These are phyloP conservation scores for Penicillium cataractarum DNA, from an alignment of 495 filamentous ascomycete species.

Conservation along the genomic window DNA sequence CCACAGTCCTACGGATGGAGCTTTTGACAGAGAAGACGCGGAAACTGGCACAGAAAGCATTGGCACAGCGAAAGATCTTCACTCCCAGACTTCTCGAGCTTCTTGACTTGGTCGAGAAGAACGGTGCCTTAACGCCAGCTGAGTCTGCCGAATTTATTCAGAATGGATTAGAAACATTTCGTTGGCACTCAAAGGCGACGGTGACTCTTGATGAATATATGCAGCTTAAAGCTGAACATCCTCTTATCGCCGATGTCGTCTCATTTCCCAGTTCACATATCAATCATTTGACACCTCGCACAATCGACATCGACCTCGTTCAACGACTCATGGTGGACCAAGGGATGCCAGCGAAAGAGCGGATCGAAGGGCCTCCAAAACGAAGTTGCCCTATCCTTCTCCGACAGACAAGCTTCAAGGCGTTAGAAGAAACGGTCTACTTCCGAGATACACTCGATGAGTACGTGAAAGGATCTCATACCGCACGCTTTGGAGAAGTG, in stretches of 20 bases:
- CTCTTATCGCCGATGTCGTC: slow-evolving; percentile 46
- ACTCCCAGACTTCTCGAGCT: slow-evolving; percentile 33
- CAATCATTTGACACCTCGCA: slow-evolving; percentile 51
- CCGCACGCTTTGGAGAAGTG: slow-evolving; percentile 48
- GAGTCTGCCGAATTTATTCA: slow-evolving; percentile 36
- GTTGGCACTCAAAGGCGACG: slow-evolving; percentile 44
- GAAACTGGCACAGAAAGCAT: slow-evolving; percentile 26
- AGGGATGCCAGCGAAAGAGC: slow-evolving; percentile 43
- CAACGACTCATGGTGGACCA: slow-evolving; percentile 36
- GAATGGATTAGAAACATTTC: slow-evolving; percentile 41
- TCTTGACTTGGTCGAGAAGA: slow-evolving; percentile 27
- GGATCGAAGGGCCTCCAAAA: slow-evolving; percentile 46
- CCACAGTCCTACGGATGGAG: slow-evolving; percentile 43
- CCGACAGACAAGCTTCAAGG: slow-evolving; percentile 49
- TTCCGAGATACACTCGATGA: slow-evolving; percentile 26
- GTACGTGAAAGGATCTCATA: slow-evolving; percentile 39
- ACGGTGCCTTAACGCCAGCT: slow-evolving; percentile 20
- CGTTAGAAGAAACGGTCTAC: slow-evolving; percentile 42
- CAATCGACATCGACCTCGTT: slow-evolving; percentile 46
- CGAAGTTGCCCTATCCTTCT: slow-evolving; percentile 41
- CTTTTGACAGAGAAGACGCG: slow-evolving; percentile 36
- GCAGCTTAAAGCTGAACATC: slow-evolving; percentile 40
- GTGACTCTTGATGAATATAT: slow-evolving; percentile 43
- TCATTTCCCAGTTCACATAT: slow-evolving; percentile 47
- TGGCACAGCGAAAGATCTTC: slow-evolving; percentile 43